Evolutionary conservation across 2,329 filamentous ascomycete genomes (phyloP), one percentile per base, ranked within the genome.

Genomic region (Cryphonectria naterciae): DNA sequence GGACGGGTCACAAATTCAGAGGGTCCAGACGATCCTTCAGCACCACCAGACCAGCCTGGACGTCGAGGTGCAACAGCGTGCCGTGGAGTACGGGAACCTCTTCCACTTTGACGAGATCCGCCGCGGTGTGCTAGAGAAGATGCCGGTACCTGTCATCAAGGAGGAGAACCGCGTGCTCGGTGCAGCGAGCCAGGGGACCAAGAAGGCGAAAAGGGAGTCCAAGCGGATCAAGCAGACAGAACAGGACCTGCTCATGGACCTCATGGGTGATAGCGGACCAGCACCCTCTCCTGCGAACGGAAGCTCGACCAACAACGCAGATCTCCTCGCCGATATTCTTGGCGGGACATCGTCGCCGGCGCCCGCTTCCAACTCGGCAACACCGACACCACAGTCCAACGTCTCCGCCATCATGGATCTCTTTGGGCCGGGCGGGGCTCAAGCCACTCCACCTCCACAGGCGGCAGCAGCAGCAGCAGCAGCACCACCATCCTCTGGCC

Each of bases 81-180:
- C 95, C 6, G 95, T 97, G 28, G 96, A 99, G 80, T 99, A 98
- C 77, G 89, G 91, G 71, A 98, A 98, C 77, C 86, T 99, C n/a
- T 98, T 99, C 77, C 89, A 89, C 0, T 94, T 94, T 77, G 95
- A 99, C 75, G 86, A 94, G 72, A 93, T 99, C 70, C 91, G 95
- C 68, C 89, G 88, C 72, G 96, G 96, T 70, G 96, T 99, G 2
- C 85, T 99, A 15, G 96, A 99, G 82, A 97, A 96, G 80, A 99
- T 99, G 97, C 96, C 96, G 10, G 89, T 96, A 1, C 96, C 96
- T 11, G 95, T 98, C 80, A 98, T 99, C 77, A 94, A 95, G 75
- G 96, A 99, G 79, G 94, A 97, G 80, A 95, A 96, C 68, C 88
- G 95, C 72, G 95, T 98, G 3, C 85, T 99, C 25, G 95, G 95